Evolutionary conservation across 208 protist genomes (phyloP), one percentile per base, ranked within the genome.

Genomic region (Blastocrithidia nonstop): DNA sequence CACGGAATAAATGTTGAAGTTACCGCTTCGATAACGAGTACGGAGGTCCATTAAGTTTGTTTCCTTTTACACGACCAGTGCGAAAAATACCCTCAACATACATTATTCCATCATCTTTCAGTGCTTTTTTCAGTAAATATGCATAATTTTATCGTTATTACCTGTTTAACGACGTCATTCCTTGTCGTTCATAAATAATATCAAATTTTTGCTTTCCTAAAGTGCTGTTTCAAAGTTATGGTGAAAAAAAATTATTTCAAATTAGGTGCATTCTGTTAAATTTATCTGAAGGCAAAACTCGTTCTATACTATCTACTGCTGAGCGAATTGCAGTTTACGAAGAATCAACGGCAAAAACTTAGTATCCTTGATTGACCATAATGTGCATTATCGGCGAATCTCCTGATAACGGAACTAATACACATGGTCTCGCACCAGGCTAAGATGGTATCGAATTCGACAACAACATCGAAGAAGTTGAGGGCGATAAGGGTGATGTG

Each of bases 61-160:
- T 93, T 19, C 73, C 76, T 31, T 66, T 68, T 38, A 93, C 79
- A 2, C 84, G 59, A 0, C 79, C 84, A 0, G 84, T 93, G 41
- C 79, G 72, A 51, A 81, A 93, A 33, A 78, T 80, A 20, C 84
- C 84, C 58, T 93, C 84, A 11, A 89, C 72, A 55, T 93, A 93
- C 9, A 89, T 65, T 13, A 93, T 38, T 1, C 84, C 84, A 28
- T 93, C 79, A 1, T 88, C 70, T 50, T 77, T 77, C 17, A 93
- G 45, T 16, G 73, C 84, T n/a, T 62, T 72, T 50, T 78, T 80
- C 45, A 93, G 52, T 31, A 93, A 50, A 48, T 71, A 72, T 6
- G 60, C 78, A 57, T 93, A 93, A 57, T 93, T 77, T n/a, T 56
- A 48, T 8, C 84, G 75, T 55, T 86, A 65, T 5, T 84, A 72